Evolutionary conservation across 139 green algal genomes (phyloP).

Genomic region (Micractinium sp.): DNA sequence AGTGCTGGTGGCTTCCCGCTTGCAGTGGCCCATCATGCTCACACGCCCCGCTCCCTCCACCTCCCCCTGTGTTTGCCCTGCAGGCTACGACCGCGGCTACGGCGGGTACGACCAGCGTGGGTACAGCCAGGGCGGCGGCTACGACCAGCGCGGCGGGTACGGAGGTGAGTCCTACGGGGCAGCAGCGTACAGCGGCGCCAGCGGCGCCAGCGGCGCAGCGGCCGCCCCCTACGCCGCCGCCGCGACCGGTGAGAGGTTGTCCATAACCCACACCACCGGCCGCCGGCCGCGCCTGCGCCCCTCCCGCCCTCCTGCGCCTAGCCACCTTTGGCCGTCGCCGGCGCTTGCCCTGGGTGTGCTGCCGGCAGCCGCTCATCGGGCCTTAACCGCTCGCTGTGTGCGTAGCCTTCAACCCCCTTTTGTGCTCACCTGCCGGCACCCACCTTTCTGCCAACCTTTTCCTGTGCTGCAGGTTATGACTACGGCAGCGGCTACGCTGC

Average conservation of each 20-base stretch:
- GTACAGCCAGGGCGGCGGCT: constrained; percentile 30
- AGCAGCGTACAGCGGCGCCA: neutral
- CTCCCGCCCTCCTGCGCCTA: neutral
- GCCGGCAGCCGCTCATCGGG: neutral
- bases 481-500: constrained; percentile 1
- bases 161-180: constrained; percentile 16
- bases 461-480: constrained; percentile 28
- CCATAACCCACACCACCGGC: neutral
- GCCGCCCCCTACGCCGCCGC: neutral
- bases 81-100: constrained; percentile 23
- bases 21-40: too few species aligned
- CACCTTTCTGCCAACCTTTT: neutral
- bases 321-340: neutral
- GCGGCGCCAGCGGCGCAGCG: neutral
- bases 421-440: neutral
- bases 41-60: neutral
- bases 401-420: neutral
- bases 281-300: too few species aligned
- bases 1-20: too few species aligned
- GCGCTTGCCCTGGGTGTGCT: neutral
- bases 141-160: constrained; percentile 42
- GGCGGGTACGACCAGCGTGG: constrained; percentile 28
- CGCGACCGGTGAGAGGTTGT: neutral
- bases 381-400: neutral
- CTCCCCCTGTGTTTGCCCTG: neutral